Base-by-base conservation (phyloP, 2,329 filamentous ascomycete genomes). In the Fusarium mangiferae region DNA sequence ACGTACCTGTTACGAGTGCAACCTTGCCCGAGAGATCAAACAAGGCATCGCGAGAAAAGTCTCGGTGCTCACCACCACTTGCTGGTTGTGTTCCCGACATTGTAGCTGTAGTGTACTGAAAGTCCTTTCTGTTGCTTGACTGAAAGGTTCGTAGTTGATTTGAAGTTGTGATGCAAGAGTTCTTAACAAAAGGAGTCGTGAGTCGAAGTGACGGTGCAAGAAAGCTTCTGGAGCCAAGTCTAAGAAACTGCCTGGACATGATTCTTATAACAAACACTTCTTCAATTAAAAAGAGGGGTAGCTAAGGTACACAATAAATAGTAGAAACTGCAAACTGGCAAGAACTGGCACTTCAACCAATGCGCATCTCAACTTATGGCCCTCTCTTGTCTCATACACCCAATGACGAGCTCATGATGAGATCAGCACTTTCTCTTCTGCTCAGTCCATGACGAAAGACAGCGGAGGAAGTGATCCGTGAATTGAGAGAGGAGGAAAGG, bases 1-100 rank as follows among this genome's bases (percentile, higher is more conserved):
- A 66, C 79, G 39, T 63, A 83, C 84, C 85, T 5, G 85, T 86
- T 28, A 87, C 82, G 20, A 87, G 83, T 42, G 85, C 85, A 2
- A 86, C 84, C 55, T 81, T 83, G 62, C 82, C 84, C 22, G 80
- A 78, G 38, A 86, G 80, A 73, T 85, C 78, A 64, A 86, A 87
- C 38, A 87, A 81, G 59, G 75, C 77, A 59, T 82, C 74, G 28
- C 82, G 78, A 22, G 80, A 80, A 68, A 85, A 81, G 52, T 78
- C 69, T 59, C 70, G 69, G 41, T 79, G 75, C 54, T 76, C 76
- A 7, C 73, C 72, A 12, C 68, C 70, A 41, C 70, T 76, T 12
- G 74, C 68, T 48, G 46, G 38, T 38, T 75, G 71, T 26, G 62
- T 76, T n/a, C 61, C 58, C 13, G 75, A 65, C 75, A 77, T 77